Percentiles rank a stretch among this genome's conserved stretches.
phyloP scores from a whole-genome alignment of 2,329 filamentous ascomycete genomes.

The Clarireedia hainanense region DNA sequence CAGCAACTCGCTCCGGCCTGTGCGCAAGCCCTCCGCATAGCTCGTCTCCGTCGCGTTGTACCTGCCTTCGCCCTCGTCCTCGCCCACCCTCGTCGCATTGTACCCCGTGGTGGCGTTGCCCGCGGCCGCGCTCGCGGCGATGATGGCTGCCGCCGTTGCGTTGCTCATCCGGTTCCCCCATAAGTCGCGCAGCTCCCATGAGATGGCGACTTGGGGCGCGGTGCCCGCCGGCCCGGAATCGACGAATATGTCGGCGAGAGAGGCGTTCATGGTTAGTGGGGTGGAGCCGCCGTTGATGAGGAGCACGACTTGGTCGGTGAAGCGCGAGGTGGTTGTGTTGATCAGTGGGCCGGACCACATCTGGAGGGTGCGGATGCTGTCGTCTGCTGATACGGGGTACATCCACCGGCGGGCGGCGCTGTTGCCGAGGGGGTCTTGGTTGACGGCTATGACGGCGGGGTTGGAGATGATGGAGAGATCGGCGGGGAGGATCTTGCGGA shows the following conservation, averaged over 20 bases:
- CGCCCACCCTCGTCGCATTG: slow-evolving; percentile 26
- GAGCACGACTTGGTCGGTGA: slow-evolving; percentile 37
- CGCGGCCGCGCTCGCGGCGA: slow-evolving; percentile 33
- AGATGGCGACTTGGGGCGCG: slow-evolving; percentile 33
- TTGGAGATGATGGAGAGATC: slow-evolving; percentile 35
- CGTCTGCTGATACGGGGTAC: slow-evolving; percentile 34
- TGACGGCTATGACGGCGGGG: slow-evolving; percentile 37
- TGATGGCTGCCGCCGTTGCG: slow-evolving; percentile 35
- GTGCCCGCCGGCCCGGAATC: slow-evolving; percentile 37
- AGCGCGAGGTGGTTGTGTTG: slow-evolving; percentile 33
- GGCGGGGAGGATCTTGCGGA: slow-evolving; percentile 25
- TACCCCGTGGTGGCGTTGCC: slow-evolving; percentile 26
- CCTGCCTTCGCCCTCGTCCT: slow-evolving; percentile 17
- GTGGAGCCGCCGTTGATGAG: slow-evolving; percentile 40
- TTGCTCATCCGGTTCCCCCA: slow-evolving; percentile 48
- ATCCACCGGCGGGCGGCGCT: slow-evolving; percentile 38
- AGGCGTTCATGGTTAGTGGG: slow-evolving; percentile 39
- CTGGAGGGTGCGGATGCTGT: slow-evolving; percentile 38
- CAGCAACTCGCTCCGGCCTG: slow-evolving; percentile 36
- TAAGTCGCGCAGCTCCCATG: slow-evolving; percentile 47
- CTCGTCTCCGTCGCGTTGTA: slow-evolving; percentile 43
- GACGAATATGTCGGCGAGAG: slow-evolving; percentile 44
- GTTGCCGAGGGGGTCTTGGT: slow-evolving; percentile 33
- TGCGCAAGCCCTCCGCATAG: slow-evolving; percentile 39
- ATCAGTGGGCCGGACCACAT: slow-evolving; percentile 41